Evolutionary conservation across 495 filamentous ascomycete genomes (phyloP).

Genomic region (Penicillium mononematosum): DNA sequence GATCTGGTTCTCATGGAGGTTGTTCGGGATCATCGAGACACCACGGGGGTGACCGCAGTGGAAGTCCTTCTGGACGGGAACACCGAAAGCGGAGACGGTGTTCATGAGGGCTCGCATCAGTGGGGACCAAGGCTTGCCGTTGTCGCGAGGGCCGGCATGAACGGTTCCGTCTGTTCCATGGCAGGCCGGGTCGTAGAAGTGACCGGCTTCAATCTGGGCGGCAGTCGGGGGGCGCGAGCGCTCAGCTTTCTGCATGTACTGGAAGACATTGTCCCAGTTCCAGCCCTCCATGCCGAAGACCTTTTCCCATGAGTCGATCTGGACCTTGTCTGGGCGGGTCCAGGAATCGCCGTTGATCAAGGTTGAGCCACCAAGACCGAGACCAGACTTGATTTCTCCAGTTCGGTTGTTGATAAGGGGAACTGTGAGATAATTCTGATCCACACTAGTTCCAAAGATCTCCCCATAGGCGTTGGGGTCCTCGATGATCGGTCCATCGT

Average conservation of each 20-base stretch:
- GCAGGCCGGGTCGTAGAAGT: slow-evolving; percentile 23
- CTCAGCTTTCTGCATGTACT: slow-evolving; percentile 38
- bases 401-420: slow-evolving; percentile 20
- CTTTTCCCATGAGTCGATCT: slow-evolving; percentile 52
- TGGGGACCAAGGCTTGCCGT: slow-evolving; percentile 19
- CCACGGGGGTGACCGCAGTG: slow-evolving; percentile 27
- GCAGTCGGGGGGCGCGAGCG: slow-evolving; percentile 15
- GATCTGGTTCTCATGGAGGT: slow-evolving; percentile 22
- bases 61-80: slow-evolving; percentile 24
- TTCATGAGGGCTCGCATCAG: slow-evolving; percentile 27
- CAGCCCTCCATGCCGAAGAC: slow-evolving; percentile 49
- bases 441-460: slow-evolving; percentile 32
- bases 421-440: slow-evolving; percentile 21
- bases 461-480: slow-evolving; percentile 37
- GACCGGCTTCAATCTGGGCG: slow-evolving; percentile 22
- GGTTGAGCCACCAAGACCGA: slow-evolving; percentile 53
- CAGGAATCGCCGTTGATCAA: slow-evolving; percentile 54
- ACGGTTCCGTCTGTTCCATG: slow-evolving; percentile 30
- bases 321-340: slow-evolving; percentile 42
- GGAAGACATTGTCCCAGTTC: slow-evolving; percentile 50
- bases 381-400: slow-evolving; percentile 23
- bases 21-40: slow-evolving; percentile 32
- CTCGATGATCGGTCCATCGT: slow-evolving; percentile 33
- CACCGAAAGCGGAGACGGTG: slow-evolving; percentile 13
- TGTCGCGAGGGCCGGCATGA: slow-evolving; percentile 25